Evolutionary conservation across 257 asterid genomes (phyloP), one percentile per base, ranked within the genome.

Genomic region (Fraxinus pennsylvanica): DNA sequence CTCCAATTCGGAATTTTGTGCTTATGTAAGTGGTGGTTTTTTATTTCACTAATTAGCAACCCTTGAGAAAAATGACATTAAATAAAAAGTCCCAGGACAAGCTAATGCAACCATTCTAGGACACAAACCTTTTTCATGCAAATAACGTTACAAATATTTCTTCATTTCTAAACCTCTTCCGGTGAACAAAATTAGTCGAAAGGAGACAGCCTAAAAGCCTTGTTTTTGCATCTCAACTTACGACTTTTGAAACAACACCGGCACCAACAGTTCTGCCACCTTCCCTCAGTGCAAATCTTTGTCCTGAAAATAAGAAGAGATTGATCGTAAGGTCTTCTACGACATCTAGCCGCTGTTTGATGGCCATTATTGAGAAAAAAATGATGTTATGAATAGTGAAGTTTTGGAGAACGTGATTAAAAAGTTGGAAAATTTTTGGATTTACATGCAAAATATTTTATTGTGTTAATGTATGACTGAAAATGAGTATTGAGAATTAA

Each of bases 251-350:
- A 80, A 96, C 97, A 47, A 96, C 99, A 41, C 99, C 99, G 43
- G 99, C 99, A 76, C 99, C 99, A 69, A 96, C 97, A 19, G 99
- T 96, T 78, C 98, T 87, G 30, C 99, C 99, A 78, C 99, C 99
- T 82, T 96, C 99, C 81, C 99, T 89, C 85, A 96, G 83, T 59
- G 99, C 99, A 84, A 96, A 96, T 90, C 99, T 86, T 96, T 93
- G 99, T 52, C 99, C 99, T 96, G 92, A 66, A 61, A 81, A 77
- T 69, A 15, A 66, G 33, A 43, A 38, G 19, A 7, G 30, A 13
- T 2, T 10, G 7, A 8, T 27, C 3, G 69, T 43, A 47, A 68
- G 80, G 32, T 14, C 52, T 12, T 43, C 52, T 43, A 10, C 1
- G 52, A 43, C 29, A 29, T 76, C 10, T 38, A 38, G 43, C 43